Evolutionary conservation across 805 yeast genomes (phyloP), one percentile per base, ranked within the genome.

Genomic region (Wickerhamomyces hampshirensis): DNA sequence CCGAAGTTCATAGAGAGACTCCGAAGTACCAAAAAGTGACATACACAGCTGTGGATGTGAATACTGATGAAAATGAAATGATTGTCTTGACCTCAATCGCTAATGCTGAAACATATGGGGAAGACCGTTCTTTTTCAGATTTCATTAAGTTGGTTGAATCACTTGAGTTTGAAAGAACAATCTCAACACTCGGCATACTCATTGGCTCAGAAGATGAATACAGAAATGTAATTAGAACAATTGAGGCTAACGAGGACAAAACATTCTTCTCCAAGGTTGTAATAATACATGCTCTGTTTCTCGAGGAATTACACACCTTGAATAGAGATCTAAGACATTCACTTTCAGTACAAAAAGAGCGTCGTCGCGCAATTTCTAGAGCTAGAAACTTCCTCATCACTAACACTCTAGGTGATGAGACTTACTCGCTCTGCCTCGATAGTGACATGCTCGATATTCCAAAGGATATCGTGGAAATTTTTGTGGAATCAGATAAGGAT

Each of bases 51-150:
- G 13, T 8, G 3, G 28, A 28, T 6, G 9, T 30, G 5, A 32
- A 45, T 6, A 3, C 46, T 2, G 37, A 29, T 3, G 10, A 12
- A 1, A 48, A 43, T 18, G 47, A 44, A 19, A 15, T 47, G 0
- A 34, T 41, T 17, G 40, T 44, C 0, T 23, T 48, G 18, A 31
- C 39, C 12, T 28, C 43, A 0, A 51, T 65, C n/a, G 65, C 59
- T 1, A 46, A 47, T 35, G 42, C 43, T 9, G 44, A 35, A 6
- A 52, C 71, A 4, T 71, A 65, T 35, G 75, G 75, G 1, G 40
- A 40, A 4, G 56, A 43, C 4, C 53, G 66, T 23, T 33, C 45
- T 1, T 58, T 69, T 33, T 31, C 35, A 1, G 65, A 65, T 37
- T 62, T 65, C 30, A 47, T 68, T 31, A 35, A 51, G 3, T 54